Evolutionary conservation across 2,329 filamentous ascomycete species (phyloP).

Genomic region (Neonectria magnoliae): DNA sequence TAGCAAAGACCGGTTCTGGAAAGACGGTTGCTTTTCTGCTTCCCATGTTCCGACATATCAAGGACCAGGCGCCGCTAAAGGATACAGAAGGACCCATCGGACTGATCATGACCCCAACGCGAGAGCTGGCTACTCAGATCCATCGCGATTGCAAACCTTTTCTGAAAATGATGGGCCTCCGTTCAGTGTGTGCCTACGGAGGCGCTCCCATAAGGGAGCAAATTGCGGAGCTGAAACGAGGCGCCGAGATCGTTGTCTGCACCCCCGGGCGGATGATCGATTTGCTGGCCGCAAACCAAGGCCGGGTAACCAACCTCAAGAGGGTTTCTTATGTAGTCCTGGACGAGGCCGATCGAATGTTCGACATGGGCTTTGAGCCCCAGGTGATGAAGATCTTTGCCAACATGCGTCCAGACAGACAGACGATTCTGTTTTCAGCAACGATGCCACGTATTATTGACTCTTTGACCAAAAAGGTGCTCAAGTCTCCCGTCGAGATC

Average conservation of each 20-base stretch:
- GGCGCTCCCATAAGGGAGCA: slow-evolving; percentile 97
- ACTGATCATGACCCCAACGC: slow-evolving; percentile 91
- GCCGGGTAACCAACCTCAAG: slow-evolving; percentile 90
- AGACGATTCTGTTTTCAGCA: slow-evolving; percentile 95
- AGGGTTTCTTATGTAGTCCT: slow-evolving; percentile 94
- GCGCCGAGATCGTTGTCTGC: slow-evolving; percentile 93
- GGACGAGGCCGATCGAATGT: slow-evolving; percentile 98
- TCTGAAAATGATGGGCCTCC: slow-evolving; percentile 83
- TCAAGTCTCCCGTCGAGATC: slow-evolving; percentile 88
- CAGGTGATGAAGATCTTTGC: slow-evolving; percentile 97
- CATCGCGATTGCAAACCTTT: slow-evolving; percentile 96
- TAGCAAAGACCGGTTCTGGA: slow-evolving; percentile 96
- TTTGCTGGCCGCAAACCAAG: slow-evolving; percentile 89
- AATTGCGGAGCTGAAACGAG: slow-evolving; percentile 94
- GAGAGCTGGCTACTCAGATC: slow-evolving; percentile 93
- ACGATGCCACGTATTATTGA: slow-evolving; percentile 97
- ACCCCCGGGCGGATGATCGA: slow-evolving; percentile 97
- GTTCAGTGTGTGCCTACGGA: slow-evolving; percentile 92
- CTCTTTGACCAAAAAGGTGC: slow-evolving; percentile 85
- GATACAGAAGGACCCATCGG: slow-evolving; percentile 88
- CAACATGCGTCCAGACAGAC: slow-evolving; percentile 90
- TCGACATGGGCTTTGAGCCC: slow-evolving; percentile 99
- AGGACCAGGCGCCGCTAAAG: slow-evolving; percentile 85
- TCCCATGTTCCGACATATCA: slow-evolving; percentile 98
- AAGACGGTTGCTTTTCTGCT: slow-evolving; percentile 96